Evolutionary conservation across 208 protist genomes (phyloP), one percentile per base, ranked within the genome.

Genomic region (Leishmania mexicana): DNA sequence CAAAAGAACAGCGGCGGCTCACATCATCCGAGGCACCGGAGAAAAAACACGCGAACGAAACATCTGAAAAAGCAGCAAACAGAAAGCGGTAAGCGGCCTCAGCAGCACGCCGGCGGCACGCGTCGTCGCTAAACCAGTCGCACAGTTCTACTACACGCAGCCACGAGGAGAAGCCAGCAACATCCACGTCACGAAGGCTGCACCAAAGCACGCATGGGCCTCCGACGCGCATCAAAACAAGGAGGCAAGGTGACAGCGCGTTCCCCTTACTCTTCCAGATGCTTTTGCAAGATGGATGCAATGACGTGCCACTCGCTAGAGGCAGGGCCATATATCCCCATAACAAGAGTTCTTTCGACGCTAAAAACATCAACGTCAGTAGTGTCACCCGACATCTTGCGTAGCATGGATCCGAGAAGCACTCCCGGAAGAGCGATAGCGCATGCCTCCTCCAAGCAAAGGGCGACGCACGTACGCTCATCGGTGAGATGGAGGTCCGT

Each of bases 401-500:
- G n/a, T 19, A 77, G 35, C 0, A 45, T 4, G 1, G 31, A 7
- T 0, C 31, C 0, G n/a, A 31, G 11, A 13, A n/a, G 35, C 53
- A 77, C 0, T 24, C 7, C 0, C 3, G 49, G 8, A 5, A 77
- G 5, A 49, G 17, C 21, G 13, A 31, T 1, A 3, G 35, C 53
- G 17, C 31, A 47, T 10, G 49, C 53, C 49, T 77, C 74, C 47
- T 77, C 49, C 15, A 77, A 24, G 54, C 74, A 77, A 8, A 77
- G 51, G 0, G 53, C 53, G 10, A 77, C 74, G 31, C 49, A 77
- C n/a, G 74, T 77, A 15, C 74, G 74, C 74, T 77, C 74, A 31
- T 77, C 74, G 74, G 53, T 77, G 24, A 77, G 53, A 38, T 77
- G 28, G 53, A 77, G 74, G 49, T 77, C 74, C 0, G 74, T 49